phyloP scores from a whole-genome alignment of 345 rosid species.

The Barbarea vulgaris region DNA sequence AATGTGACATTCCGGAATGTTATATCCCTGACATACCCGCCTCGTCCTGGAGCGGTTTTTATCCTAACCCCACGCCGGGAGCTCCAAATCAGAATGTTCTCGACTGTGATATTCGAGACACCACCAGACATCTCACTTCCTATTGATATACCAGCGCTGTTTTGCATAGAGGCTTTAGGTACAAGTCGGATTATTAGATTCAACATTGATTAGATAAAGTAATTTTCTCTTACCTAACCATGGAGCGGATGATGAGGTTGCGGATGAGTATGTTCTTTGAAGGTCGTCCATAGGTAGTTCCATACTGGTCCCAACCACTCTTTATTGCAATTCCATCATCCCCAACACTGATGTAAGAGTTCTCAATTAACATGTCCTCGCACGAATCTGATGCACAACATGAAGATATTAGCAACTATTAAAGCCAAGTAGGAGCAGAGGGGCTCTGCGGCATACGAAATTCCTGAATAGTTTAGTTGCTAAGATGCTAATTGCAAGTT shows the following conservation, averaged over 20 bases:
- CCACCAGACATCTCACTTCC: constrained; percentile 99
- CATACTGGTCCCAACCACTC: constrained; percentile 98
- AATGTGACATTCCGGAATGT: constrained; percentile 77
- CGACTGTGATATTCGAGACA: constrained; percentile 77
- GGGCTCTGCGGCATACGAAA: no score
- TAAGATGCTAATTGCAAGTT: background rate
- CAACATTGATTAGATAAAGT: background rate
- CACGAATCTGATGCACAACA: constrained; percentile 66
- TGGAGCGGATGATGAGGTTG: constrained; percentile 74
- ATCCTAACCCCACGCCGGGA: constrained; percentile 94
- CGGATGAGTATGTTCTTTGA: constrained; percentile 80
- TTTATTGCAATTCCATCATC: constrained; percentile 90
- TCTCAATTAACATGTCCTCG: constrained; percentile 81
- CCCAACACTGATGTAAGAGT: constrained; percentile 89
- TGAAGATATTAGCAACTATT: constrained; percentile 1
- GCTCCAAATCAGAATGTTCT: constrained; percentile 84
- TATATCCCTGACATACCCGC: constrained; percentile 74
- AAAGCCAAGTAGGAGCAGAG: background rate
- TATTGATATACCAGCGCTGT: constrained; percentile 95
- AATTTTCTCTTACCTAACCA: constrained; percentile 70
- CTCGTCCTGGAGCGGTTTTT: constrained; percentile 96
- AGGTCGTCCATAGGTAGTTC: constrained; percentile 73
- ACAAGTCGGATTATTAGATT: background rate
- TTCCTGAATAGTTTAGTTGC: background rate
- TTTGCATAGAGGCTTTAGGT: constrained; percentile 16